A percentile compares a stretch with the other conserved stretches of the same genome.
Evolutionary conservation across 352 stramenopile species (phyloP).

Genomic region (Pythium utonaiense): DNA sequence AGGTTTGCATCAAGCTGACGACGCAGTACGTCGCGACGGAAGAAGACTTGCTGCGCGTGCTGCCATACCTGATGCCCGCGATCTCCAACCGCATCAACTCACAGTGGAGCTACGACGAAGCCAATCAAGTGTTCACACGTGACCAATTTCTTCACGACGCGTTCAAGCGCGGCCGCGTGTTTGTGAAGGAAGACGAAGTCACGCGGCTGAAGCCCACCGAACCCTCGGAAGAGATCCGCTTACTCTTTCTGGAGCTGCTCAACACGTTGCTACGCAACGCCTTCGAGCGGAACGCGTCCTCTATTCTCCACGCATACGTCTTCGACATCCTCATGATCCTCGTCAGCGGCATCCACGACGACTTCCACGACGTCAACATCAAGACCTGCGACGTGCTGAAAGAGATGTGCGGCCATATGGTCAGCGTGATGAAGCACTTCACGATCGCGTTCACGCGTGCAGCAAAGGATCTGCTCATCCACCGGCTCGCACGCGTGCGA

Average conservation of each 20-base stretch:
- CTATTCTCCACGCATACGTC: constrained; percentile 77
- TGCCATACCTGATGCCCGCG: constrained; percentile 74
- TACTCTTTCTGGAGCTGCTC: constrained; percentile 56
- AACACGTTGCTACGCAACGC: constrained; percentile 45
- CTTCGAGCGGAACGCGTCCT: constrained; percentile 51
- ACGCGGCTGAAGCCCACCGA: constrained; percentile 45
- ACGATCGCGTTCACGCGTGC: constrained; percentile 85
- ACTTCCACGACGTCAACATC: constrained; percentile 87
- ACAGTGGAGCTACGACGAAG: constrained; percentile 67
- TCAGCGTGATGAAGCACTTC: constrained; percentile 93
- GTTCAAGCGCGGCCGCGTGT: constrained; percentile 68
- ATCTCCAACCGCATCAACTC: constrained; percentile 63
- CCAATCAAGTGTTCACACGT: constrained; percentile 70
- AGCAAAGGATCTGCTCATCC: constrained; percentile 77
- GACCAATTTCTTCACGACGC: constrained; percentile 67
- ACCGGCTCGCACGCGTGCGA: constrained; percentile 90
- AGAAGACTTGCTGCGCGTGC: constrained; percentile 56
- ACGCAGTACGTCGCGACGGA: constrained; percentile 43
- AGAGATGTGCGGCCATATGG: constrained; percentile 61
- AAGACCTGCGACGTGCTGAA: constrained; percentile 49
- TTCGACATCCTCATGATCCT: constrained; percentile 74
- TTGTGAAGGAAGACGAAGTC: constrained; percentile 43
- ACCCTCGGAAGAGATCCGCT: constrained; percentile 73
- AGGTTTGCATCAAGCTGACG: constrained; percentile 56
- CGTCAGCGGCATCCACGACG: constrained; percentile 74